Base-by-base conservation (phyloP, 805 yeast species). In the Jamesozyma piceae region DNA sequence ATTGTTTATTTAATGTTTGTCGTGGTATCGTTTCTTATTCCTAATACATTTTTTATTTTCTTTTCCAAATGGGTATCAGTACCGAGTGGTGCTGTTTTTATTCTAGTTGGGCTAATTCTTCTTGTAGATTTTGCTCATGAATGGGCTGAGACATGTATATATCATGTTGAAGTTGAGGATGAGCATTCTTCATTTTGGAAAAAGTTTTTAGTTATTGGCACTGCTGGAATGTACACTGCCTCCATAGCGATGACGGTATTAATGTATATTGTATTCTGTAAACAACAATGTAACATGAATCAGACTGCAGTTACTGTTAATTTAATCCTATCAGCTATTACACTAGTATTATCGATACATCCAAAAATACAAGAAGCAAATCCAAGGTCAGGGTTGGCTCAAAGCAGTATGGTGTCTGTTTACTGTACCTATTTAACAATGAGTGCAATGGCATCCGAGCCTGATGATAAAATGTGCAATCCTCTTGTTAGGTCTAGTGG, bases 101-200 rank as follows among this genome's bases (percentile, higher is more conserved):
- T 90, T 30, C 79, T 92, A 14, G 85, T 92, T 47, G 98, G 98
- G 1, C 72, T 92, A 44, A 82, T 94, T 13, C 69, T 92, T 39
- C 68, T 92, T 38, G 97, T 92, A 27, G 98, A 92, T 63, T 92
- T 87, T 71, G 97, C 98, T 3, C 97, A 92, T 63, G 90, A 90
- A 52, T 92, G 97, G 96, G 97, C 97, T 0, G 99, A 92, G 55
- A 84, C 83, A 6, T 92, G 98, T 62, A 73, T 92, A 42, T 88
- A 82, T 50, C 84, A 87, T 53, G 86, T 92, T 34, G 97, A 92
- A 58, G 78, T 80, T 53, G 90, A 83, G 44, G 83, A 78, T 37
- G 78, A 76, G 43, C 52, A 64, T 40, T 63, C 70, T 43, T 46
- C 62, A 3, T 71, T 84, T 52, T 92, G 97, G 97, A 77, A 85